These are phyloP conservation scores for Aspergillus steynii DNA, from an alignment of 495 filamentous ascomycete species.

Conservation along the genomic window DNA sequence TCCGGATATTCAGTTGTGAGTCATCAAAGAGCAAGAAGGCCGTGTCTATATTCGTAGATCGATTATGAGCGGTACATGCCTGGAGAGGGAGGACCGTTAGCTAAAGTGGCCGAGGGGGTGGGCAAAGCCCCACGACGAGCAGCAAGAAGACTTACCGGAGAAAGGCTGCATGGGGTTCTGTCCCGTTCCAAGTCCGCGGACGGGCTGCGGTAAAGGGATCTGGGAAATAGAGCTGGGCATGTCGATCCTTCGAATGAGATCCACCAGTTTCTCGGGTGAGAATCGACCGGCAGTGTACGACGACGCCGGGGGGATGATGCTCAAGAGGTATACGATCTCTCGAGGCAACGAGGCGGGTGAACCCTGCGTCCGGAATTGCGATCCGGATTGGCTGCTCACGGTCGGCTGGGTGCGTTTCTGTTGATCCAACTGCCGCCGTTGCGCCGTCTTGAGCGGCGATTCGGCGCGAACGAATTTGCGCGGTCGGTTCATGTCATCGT, in stretches of 20 bases:
- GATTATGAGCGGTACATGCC: slow-evolving; percentile 35
- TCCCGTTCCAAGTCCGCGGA: slow-evolving; percentile 29
- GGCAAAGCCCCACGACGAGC: not conserved
- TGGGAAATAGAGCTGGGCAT: slow-evolving; percentile 59
- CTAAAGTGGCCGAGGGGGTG: not conserved
- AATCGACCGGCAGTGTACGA: slow-evolving; percentile 68
- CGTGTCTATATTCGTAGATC: slow-evolving; percentile 11
- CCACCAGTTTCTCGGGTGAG: slow-evolving; percentile 68
- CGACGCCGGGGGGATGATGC: slow-evolving; percentile 76
- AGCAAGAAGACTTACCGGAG: slow-evolving; percentile 30
- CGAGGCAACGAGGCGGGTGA: slow-evolving; percentile 63
- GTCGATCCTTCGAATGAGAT: slow-evolving; percentile 64
- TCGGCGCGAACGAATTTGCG: slow-evolving; percentile 81
- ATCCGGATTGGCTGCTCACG: slow-evolving; percentile 35
- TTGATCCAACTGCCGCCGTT: slow-evolving; percentile 79
- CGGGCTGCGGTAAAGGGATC: slow-evolving; percentile 41
- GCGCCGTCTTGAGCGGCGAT: slow-evolving; percentile 83
- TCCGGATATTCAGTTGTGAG: not conserved
- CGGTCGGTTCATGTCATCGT: slow-evolving; percentile 65
- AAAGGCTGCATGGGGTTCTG: slow-evolving; percentile 29
- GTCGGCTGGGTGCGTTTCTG: slow-evolving; percentile 55
- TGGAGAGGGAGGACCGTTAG: slow-evolving; percentile 15
- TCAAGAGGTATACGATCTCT: slow-evolving; percentile 77
- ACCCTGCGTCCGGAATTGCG: slow-evolving; percentile 44
- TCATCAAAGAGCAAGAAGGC: slow-evolving; percentile 4